Conservation (phyloP, 2,329 filamentous ascomycete genomes). For the Epichloe sp. region DNA sequence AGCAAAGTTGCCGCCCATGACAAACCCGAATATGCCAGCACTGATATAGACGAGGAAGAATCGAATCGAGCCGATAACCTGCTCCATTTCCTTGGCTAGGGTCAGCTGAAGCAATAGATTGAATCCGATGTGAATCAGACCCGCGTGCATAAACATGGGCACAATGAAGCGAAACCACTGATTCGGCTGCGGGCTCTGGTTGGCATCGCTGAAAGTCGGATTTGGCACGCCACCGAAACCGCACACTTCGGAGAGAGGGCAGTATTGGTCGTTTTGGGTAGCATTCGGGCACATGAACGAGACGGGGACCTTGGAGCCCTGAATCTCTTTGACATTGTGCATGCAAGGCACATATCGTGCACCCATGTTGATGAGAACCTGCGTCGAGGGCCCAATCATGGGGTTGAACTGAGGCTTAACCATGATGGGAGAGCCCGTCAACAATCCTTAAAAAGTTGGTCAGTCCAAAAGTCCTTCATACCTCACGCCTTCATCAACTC, state of each 20-base stretch:
- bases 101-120: conserved; percentile 88
- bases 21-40: conserved; percentile 88
- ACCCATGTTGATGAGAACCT: conserved; percentile 93
- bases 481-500: conserved; percentile 1
- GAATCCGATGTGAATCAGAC: conserved; percentile 88
- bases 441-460: conserved; percentile 36
- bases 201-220: conserved; percentile 41
- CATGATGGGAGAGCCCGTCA: conserved; percentile 67
- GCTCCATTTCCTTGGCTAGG: conserved; percentile 84
- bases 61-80: conserved; percentile 73
- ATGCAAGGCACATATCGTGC: conserved; percentile 88
- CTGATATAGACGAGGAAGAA: conserved; percentile 84
- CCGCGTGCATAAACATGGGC: conserved; percentile 91
- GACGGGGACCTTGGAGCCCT: conserved; percentile 34
- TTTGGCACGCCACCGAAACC: conserved; percentile 66
- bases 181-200: conserved; percentile 53
- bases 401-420: conserved; percentile 82
- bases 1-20: conserved; percentile 88
- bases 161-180: conserved; percentile 97
- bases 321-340: conserved; percentile 63
- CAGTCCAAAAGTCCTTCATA: background rate
- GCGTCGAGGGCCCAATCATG: conserved; percentile 89
- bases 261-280: conserved; percentile 47
- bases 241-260: conserved; percentile 67
- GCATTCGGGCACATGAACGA: conserved; percentile 73